Conservation (phyloP, 495 filamentous ascomycete genomes). For the Xylaria cubensis region DNA sequence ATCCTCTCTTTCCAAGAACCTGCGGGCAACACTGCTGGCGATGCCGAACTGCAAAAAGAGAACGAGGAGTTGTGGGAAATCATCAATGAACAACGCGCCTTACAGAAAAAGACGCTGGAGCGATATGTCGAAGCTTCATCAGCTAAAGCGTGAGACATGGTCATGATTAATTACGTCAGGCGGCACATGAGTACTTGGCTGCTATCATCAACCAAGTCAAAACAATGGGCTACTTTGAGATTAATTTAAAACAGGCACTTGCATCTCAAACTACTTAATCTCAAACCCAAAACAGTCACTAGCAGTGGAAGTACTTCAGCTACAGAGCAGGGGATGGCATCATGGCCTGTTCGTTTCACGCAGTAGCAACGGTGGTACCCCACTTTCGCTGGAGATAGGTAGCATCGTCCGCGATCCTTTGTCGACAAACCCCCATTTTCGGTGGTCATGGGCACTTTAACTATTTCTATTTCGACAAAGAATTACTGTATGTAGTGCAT, state of each 20-base stretch:
- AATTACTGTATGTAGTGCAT: constrained; percentile 6
- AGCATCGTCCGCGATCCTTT: constrained; percentile 5
- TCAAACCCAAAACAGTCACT: not conserved
- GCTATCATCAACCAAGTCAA: no score
- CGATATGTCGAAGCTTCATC: constrained; percentile 50
- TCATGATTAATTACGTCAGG: not conserved
- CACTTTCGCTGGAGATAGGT: constrained; percentile 4
- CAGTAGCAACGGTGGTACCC: not conserved
- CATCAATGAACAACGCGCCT: constrained; percentile 54
- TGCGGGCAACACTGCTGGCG: constrained; percentile 35
- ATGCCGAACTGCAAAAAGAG: constrained; percentile 53
- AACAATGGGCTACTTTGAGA: not conserved
- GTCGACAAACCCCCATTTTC: constrained; percentile 8
- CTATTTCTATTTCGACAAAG: constrained; percentile 14
- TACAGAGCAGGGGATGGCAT: not conserved
- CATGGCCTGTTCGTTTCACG: not conserved
- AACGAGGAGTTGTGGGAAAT: constrained; percentile 61
- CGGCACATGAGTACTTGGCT: not conserved
- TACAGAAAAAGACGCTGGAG: constrained; percentile 56
- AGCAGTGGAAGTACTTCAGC: not conserved
- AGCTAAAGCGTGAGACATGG: constrained; percentile 31
- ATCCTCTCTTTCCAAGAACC: constrained; percentile 48
- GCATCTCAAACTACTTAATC: not conserved
- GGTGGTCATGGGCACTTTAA: not conserved
- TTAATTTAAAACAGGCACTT: not conserved